Percentiles rank a stretch among this genome's conserved stretches.
Conservation (phyloP, 306 rosid genomes). For the Citrullus mucosospermus region DNA sequence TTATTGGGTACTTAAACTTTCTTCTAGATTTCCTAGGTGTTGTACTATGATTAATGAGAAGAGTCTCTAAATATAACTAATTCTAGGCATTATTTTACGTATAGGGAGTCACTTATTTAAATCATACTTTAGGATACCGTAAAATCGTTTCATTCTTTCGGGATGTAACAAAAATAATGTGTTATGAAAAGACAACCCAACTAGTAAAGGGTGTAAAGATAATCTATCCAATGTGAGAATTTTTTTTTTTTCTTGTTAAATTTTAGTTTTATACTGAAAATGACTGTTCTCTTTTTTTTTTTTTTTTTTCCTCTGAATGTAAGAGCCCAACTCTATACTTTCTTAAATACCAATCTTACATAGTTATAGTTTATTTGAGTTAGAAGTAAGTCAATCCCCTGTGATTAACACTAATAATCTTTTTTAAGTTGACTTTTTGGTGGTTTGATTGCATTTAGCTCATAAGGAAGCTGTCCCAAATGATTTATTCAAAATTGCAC, state of each 20-base stretch:
- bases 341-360: neutral
- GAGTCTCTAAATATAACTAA: no score
- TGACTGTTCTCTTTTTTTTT: neutral
- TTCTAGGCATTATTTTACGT: no score
- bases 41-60: no score
- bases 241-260: neutral
- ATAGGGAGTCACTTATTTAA: neutral
- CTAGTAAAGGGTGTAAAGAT: neutral
- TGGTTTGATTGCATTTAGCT: neutral
- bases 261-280: neutral
- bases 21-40: neutral
- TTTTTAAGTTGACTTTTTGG: neutral
- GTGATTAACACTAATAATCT: neutral
- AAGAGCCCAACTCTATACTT: neutral
- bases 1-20: neutral
- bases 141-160: neutral
- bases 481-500: neutral
- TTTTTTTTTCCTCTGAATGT: no score
- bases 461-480: neutral
- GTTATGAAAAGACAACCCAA: neutral
- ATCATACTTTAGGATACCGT: neutral
- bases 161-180: neutral
- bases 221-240: neutral
- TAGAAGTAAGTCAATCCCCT: neutral
- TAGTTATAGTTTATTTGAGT: neutral